A percentile compares a stretch with the other conserved stretches of the same genome.
These are phyloP conservation scores for Sugiyamaella pinicola DNA, from an alignment of 1,139 yeast species.

Conservation along the genomic window DNA sequence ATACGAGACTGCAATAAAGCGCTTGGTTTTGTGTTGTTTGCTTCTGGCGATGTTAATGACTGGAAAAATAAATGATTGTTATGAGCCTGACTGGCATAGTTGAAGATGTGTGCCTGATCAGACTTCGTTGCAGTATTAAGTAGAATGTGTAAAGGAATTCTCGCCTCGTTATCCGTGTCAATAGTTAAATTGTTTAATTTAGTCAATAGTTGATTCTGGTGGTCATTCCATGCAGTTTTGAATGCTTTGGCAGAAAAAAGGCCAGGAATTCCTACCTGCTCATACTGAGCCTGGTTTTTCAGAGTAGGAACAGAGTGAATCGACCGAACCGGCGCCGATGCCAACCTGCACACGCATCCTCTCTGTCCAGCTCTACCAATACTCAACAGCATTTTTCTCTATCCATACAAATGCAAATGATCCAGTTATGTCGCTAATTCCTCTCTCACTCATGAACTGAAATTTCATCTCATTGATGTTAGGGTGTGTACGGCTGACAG, in stretches of 20 bases:
- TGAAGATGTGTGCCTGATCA: conserved; percentile 71
- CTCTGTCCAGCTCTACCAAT: not conserved
- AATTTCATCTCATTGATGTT: conserved; percentile 6
- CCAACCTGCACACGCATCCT: not conserved
- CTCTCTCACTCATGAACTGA: not conserved
- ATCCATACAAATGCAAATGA: no score
- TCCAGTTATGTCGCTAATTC: not conserved
- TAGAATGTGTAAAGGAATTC: conserved; percentile 75
- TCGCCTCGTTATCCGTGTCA: conserved; percentile 71
- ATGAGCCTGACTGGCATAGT: conserved; percentile 88
- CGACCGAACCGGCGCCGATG: conserved; percentile 37
- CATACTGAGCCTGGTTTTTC: conserved; percentile 46
- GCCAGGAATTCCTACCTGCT: conserved; percentile 65
- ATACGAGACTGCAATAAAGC: conserved; percentile 39
- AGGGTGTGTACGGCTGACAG: conserved; percentile 7
- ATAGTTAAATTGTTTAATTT: conserved; percentile 71
- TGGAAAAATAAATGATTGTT: conserved; percentile 89
- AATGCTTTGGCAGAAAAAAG: conserved; percentile 71
- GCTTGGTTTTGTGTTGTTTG: conserved; percentile 40
- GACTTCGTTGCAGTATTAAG: conserved; percentile 71
- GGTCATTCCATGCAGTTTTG: conserved; percentile 78
- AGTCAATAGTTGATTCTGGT: conserved; percentile 74
- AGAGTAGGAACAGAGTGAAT: conserved; percentile 71
- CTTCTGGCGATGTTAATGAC: conserved; percentile 50
- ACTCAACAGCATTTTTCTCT: conserved; percentile 10